These are phyloP conservation scores for Aleurites moluccanus DNA, from an alignment of 441 rosid species.

Conservation along the genomic window DNA sequence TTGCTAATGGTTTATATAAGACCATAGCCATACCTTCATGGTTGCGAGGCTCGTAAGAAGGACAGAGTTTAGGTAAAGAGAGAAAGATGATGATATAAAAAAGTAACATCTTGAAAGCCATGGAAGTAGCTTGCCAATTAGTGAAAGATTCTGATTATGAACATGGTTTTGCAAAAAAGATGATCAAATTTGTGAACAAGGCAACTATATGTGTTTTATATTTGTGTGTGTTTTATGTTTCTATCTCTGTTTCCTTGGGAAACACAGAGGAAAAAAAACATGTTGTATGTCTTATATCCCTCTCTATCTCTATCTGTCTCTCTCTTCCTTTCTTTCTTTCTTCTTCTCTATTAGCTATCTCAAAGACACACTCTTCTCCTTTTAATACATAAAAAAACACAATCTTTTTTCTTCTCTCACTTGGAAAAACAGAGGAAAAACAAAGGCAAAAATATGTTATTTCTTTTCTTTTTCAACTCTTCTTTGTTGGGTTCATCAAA, in stretches of 20 bases:
- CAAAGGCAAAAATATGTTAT: neutral
- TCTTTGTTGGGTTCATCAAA: conserved; percentile 9
- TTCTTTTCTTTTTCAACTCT: neutral
- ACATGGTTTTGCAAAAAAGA: conserved; percentile 19
- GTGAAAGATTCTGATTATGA: neutral
- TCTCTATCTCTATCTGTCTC: no score
- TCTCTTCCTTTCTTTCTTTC: neutral
- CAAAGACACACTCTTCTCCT: neutral
- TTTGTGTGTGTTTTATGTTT: neutral
- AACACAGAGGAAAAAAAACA: neutral
- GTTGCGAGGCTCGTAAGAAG: conserved; percentile 74
- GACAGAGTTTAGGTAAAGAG: conserved; percentile 31
- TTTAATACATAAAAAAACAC: neutral
- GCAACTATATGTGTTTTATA: neutral
- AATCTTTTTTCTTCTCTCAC: neutral
- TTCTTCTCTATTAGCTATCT: no score
- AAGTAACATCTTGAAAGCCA: conserved; percentile 34
- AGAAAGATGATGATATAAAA: conserved; percentile 26
- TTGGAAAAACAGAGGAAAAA: neutral
- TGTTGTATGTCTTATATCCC: neutral
- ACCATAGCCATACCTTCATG: conserved; percentile 64
- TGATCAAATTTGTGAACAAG: conserved; percentile 2
- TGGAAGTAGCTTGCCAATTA: conserved; percentile 14
- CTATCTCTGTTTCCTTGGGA: neutral
- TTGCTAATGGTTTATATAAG: neutral